Evolutionary conservation across 805 yeast species (phyloP).

Genomic region (Myxozyma kluyveri): DNA sequence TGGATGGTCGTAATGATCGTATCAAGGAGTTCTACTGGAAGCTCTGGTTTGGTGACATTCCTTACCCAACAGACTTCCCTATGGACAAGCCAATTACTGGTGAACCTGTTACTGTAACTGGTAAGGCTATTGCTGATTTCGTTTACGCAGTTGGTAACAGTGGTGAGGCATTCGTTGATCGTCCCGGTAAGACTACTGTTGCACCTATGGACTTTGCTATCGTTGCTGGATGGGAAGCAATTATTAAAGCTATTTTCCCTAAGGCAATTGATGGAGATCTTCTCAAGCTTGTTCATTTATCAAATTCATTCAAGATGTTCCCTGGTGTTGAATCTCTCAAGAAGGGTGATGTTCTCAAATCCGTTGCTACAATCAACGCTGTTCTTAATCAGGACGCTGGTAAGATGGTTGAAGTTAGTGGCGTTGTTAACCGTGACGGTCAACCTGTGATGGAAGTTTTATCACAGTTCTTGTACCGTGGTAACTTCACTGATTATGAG

Average conservation of each 20-base stretch:
- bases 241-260: slow-evolving; percentile 98
- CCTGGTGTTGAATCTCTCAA: slow-evolving; percentile 89
- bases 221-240: slow-evolving; percentile 97
- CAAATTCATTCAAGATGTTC: slow-evolving; percentile 88
- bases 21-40: slow-evolving; percentile 97
- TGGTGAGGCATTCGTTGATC: slow-evolving; percentile 90
- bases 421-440: slow-evolving; percentile 74
- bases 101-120: slow-evolving; percentile 62
- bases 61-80: slow-evolving; percentile 54
- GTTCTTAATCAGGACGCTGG: slow-evolving; percentile 91
- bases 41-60: slow-evolving; percentile 77
- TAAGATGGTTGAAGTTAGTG: slow-evolving; percentile 92
- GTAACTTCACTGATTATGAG: slow-evolving; percentile 79
- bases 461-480: slow-evolving; percentile 95
- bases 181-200: slow-evolving; percentile 75
- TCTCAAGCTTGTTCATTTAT: slow-evolving; percentile 87
- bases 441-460: slow-evolving; percentile 87
- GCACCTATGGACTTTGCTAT: slow-evolving; percentile 99
- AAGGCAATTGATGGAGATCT: slow-evolving; percentile 93
- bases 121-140: slow-evolving; percentile 80
- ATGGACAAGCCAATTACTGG: slow-evolving; percentile 72
- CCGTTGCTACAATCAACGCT: slow-evolving; percentile 80
- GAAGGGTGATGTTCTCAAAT: slow-evolving; percentile 79
- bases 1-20: slow-evolving; percentile 86
- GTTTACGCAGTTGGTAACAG: slow-evolving; percentile 97